A percentile compares a stretch with the other conserved stretches of the same genome.
Conservation (phyloP, 1,284 basidiomycete species). For the Pyrrhoderma lamaoense region DNA sequence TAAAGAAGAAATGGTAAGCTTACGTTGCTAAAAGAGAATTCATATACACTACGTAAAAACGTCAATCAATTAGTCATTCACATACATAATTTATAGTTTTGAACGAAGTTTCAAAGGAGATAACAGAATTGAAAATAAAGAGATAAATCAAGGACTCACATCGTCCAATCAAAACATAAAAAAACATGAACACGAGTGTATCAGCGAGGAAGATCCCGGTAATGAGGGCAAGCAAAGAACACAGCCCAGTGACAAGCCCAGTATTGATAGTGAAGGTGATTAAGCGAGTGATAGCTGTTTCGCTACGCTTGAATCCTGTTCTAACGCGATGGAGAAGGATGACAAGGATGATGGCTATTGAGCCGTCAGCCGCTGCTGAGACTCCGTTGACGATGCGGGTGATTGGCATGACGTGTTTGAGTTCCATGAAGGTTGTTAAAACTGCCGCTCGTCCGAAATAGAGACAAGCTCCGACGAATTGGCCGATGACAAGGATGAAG, state of each 20-base stretch:
- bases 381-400: slow-evolving; percentile 13
- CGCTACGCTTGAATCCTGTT: slow-evolving; percentile 9
- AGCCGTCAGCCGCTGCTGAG: slow-evolving; percentile 6
- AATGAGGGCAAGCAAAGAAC: slow-evolving; percentile 13
- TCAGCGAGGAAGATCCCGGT: slow-evolving; percentile 5
- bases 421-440: not conserved
- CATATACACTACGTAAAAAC: slow-evolving; percentile 6
- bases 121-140: not conserved
- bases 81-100: too few species aligned
- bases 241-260: slow-evolving; percentile 15
- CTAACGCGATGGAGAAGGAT: slow-evolving; percentile 9
- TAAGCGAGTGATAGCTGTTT: slow-evolving; percentile 13
- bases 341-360: slow-evolving; percentile 12
- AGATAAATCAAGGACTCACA: slow-evolving; percentile 2
- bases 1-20: not conserved
- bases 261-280: slow-evolving; percentile 18
- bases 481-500: not conserved
- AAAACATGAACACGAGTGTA: slow-evolving; percentile 16
- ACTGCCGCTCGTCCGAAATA: slow-evolving; percentile 5
- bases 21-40: slow-evolving; percentile 16
- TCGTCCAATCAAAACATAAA: slow-evolving; percentile 11
- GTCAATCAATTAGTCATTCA: too few species aligned
- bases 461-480: slow-evolving; percentile 4
- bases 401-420: slow-evolving; percentile 3
- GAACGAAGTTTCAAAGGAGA: not conserved